Conservation (phyloP, 2,329 filamentous ascomycete species). For the Tolypocladium amazonense region DNA sequence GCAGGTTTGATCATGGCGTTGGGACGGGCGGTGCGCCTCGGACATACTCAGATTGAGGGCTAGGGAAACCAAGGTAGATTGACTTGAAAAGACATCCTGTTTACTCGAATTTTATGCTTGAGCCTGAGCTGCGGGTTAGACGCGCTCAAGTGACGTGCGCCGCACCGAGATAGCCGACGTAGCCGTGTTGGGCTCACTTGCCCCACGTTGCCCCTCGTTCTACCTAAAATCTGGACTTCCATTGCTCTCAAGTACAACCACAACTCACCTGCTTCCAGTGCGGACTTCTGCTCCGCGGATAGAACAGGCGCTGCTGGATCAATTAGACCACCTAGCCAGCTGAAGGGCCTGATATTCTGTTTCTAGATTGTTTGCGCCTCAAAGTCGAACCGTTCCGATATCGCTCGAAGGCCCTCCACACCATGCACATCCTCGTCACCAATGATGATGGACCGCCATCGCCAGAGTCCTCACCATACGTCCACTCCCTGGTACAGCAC, state of each 20-base stretch:
- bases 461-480: slow-evolving; percentile 67
- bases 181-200: neutral
- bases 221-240: neutral
- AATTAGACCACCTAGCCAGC: neutral
- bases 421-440: slow-evolving; percentile 55
- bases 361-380: neutral
- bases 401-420: slow-evolving; percentile 5
- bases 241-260: neutral
- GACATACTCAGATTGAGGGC: slow-evolving; percentile 1
- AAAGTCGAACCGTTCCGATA: neutral
- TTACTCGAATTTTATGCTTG: neutral
- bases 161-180: neutral
- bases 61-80: neutral
- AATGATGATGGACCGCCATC: slow-evolving; percentile 80
- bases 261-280: neutral
- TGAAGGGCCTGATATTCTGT: neutral
- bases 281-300: neutral
- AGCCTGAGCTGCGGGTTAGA: neutral
- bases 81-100: neutral
- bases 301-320: neutral
- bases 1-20: neutral
- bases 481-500: slow-evolving; percentile 61
- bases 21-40: neutral
- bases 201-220: slow-evolving; percentile 1
- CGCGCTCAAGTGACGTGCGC: neutral